These are phyloP conservation scores for Hemileccinum impolitum DNA, from an alignment of 768 basidiomycete species.

Conservation along the genomic window DNA sequence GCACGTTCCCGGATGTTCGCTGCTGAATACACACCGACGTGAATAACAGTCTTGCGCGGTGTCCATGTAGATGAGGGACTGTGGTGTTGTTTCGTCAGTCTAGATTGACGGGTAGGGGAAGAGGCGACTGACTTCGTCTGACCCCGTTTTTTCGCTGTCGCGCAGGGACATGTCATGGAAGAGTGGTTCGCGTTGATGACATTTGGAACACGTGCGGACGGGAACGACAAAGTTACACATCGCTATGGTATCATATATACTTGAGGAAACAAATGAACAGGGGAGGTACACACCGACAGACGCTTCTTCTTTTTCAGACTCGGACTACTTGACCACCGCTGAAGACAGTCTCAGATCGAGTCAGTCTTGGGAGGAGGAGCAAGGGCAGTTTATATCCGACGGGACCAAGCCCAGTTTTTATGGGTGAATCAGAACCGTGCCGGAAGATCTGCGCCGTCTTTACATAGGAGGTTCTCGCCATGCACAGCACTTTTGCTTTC, in stretches of 20 bases:
- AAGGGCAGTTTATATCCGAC: slow-evolving; percentile 10
- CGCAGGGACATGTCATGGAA: slow-evolving; percentile 16
- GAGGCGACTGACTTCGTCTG: slow-evolving; percentile 15
- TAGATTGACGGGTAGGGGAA: background rate
- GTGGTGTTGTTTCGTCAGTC: background rate
- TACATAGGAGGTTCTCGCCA: slow-evolving; percentile 6
- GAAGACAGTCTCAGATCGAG: background rate
- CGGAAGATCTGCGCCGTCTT: background rate
- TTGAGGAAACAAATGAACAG: too few species aligned
- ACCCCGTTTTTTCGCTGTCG: slow-evolving; percentile 17
- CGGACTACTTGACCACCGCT: too few species aligned
- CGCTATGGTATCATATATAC: too few species aligned
- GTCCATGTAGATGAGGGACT: slow-evolving; percentile 28
- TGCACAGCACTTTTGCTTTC: slow-evolving; percentile 9
- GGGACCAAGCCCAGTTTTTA: background rate
- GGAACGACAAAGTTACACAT: slow-evolving; percentile 32
- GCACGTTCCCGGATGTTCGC: slow-evolving; percentile 25
- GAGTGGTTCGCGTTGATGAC: slow-evolving; percentile 24
- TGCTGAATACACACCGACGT: slow-evolving; percentile 28
- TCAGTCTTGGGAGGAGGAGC: background rate
- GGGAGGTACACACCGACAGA: too few species aligned
- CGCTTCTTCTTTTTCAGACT: too few species aligned
- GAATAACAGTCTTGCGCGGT: slow-evolving; percentile 31
- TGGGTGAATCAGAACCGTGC: slow-evolving; percentile 10
- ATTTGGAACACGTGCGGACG: slow-evolving; percentile 31